Evolutionary conservation across 805 yeast genomes (phyloP), one percentile per base, ranked within the genome.

Genomic region (Kazachstania kunashirensis): DNA sequence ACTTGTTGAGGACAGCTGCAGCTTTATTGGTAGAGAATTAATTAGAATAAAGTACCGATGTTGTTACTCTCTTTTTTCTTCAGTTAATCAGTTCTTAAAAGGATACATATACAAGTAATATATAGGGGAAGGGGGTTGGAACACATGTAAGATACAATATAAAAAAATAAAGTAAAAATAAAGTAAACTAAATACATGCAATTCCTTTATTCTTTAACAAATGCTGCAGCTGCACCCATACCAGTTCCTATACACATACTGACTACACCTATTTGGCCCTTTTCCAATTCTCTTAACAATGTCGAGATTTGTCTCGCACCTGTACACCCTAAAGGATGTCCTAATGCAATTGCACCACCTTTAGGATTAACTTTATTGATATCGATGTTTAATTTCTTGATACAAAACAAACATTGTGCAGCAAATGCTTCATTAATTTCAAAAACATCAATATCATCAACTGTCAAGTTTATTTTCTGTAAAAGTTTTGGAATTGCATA

Each of bases 171-270:
- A n/a, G n/a, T n/a, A n/a, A n/a, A n/a, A n/a, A n/a, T n/a, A n/a
- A n/a, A n/a, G n/a, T n/a, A n/a, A n/a, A n/a, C n/a, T n/a, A n/a
- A n/a, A n/a, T n/a, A n/a, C n/a, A n/a, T n/a, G 13, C 5, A 14
- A 7, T 15, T 13, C 8, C 13, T 12, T 46, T 69, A 85, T 67
- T 89, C 97, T 52, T 72, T 80, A 30, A 84, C 71, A 50, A 89
- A 71, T 31, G 88, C 68, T 11, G 89, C 81, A 33, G 97, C 97
- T 24, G 96, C 96, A 47, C 97, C 97, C 94, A 88, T 89, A 50
- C 97, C 97, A 24, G 96, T 85, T 53, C 97, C 97, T 47, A 89
- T 79, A 68, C 97, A 89, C 97, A 89, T 89, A 45, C 94, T 81
- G 10, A 94, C 83, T 36, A 89, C 79, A 47, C 97, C 97, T 46